Percentiles rank a stretch among this genome's conserved stretches.
These are phyloP conservation scores for Adansonia grandidieri DNA, from an alignment of 441 rosid species.

Conservation along the genomic window DNA sequence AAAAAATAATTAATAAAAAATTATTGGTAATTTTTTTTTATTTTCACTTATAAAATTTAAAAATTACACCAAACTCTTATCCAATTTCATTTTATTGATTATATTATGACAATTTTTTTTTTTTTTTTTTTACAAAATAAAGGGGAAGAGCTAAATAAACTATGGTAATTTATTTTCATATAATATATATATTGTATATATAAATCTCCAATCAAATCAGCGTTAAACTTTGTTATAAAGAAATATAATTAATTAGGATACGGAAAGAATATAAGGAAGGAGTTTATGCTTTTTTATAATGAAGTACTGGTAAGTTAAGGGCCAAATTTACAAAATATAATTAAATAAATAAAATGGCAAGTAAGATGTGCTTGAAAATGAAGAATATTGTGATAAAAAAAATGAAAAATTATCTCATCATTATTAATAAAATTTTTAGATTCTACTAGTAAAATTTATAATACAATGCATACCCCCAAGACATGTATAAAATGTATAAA, in stretches of 20 bases:
- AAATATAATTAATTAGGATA: background rate
- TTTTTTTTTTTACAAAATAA: background rate
- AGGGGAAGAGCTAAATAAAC: background rate
- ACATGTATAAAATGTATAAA: too few relatives aligned
- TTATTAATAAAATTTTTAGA: background rate
- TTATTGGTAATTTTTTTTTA: too few relatives aligned
- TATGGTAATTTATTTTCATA: background rate
- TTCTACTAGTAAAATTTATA: too few relatives aligned
- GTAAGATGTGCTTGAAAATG: slow-evolving; percentile 6
- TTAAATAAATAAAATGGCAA: background rate
- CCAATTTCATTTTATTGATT: background rate
- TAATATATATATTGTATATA: too few relatives aligned
- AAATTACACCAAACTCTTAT: background rate
- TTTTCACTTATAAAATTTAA: too few relatives aligned
- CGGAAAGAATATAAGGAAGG: too few relatives aligned
- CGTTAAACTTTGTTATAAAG: background rate
- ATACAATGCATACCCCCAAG: too few relatives aligned
- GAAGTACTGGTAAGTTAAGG: background rate
- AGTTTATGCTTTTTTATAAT: too few relatives aligned
- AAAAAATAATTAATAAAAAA: too few relatives aligned
- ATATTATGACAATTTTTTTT: background rate
- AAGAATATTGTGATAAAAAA: too few relatives aligned
- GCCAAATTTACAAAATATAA: background rate
- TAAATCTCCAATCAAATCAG: background rate
- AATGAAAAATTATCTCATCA: too few relatives aligned